Evolutionary conservation across 768 basidiomycete genomes (phyloP).

Genomic region (Russula vinacea): DNA sequence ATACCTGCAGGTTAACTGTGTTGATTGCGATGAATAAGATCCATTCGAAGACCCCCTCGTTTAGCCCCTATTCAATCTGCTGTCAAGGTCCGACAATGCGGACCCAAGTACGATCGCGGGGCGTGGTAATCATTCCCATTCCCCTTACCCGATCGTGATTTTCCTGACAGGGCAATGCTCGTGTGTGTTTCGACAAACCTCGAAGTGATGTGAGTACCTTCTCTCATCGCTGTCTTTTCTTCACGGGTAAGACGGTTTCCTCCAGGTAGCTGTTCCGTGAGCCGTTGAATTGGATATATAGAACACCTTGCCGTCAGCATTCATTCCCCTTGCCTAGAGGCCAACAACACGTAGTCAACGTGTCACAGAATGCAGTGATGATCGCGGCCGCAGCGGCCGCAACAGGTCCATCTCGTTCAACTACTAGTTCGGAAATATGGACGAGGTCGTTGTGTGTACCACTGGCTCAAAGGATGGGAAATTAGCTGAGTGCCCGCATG

Average conservation of each 20-base stretch:
- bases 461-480: background rate
- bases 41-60: background rate
- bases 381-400: background rate
- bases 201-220: background rate
- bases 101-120: background rate
- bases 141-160: slow-evolving; percentile 5
- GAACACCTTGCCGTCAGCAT: background rate
- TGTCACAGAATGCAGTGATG: background rate
- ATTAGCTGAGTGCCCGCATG: too few relatives aligned
- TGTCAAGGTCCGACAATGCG: background rate
- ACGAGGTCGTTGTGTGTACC: background rate
- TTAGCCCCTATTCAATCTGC: slow-evolving; percentile 2
- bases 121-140: background rate
- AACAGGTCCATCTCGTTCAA: background rate
- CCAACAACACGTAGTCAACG: background rate
- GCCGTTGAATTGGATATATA: background rate
- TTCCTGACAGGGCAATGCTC: background rate
- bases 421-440: background rate
- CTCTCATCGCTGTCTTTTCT: background rate
- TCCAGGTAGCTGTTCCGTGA: background rate
- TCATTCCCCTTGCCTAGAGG: background rate
- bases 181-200: slow-evolving; percentile 5
- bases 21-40: slow-evolving; percentile 5
- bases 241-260: background rate
- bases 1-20: background rate